Evolutionary conservation across 2,329 filamentous ascomycete species (phyloP).

Genomic region (Pseudogymnoascus sp.): DNA sequence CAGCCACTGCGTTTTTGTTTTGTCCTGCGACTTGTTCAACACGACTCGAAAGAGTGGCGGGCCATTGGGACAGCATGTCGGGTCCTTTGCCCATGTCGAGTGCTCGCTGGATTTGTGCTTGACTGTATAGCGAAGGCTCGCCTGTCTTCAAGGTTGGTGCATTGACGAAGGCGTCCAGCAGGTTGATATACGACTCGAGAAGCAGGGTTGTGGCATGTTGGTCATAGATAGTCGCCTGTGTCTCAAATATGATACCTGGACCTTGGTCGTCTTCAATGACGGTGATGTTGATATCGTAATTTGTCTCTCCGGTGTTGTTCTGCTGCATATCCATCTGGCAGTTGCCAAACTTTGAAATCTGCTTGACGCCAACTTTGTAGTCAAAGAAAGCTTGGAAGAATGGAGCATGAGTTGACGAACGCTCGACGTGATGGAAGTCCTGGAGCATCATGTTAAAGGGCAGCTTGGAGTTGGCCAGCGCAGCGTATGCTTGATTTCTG

Average conservation of each 20-base stretch:
- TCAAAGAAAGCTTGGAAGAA: conserved; percentile 21
- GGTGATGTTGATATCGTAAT: conserved; percentile 26
- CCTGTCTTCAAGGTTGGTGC: conserved; percentile 9
- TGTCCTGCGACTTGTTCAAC: conserved; percentile 15
- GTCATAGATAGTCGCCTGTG: conserved; percentile 14
- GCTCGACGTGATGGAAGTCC: conserved; percentile 16
- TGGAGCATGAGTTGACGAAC: conserved; percentile 16
- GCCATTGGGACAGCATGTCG: conserved; percentile 14
- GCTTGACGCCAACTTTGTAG: conserved; percentile 18
- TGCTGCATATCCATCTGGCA: conserved; percentile 18
- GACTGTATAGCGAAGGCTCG: conserved; percentile 11
- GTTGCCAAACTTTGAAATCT: conserved; percentile 18
- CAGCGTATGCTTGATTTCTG: conserved; percentile 16
- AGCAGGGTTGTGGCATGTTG: background rate
- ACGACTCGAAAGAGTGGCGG: conserved; percentile 15
- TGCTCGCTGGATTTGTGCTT: conserved; percentile 9
- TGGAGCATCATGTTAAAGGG: conserved; percentile 20
- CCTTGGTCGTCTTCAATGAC: conserved; percentile 11
- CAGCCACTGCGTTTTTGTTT: conserved; percentile 9
- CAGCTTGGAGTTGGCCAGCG: conserved; percentile 17
- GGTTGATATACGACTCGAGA: conserved; percentile 13
- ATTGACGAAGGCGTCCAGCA: conserved; percentile 35
- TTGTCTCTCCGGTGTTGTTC: conserved; percentile 17
- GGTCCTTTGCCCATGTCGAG: conserved; percentile 14
- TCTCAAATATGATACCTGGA: conserved; percentile 10